Conservation (phyloP, 129 eudicot genomes). For the Chrysanthemum seticuspe region DNA sequence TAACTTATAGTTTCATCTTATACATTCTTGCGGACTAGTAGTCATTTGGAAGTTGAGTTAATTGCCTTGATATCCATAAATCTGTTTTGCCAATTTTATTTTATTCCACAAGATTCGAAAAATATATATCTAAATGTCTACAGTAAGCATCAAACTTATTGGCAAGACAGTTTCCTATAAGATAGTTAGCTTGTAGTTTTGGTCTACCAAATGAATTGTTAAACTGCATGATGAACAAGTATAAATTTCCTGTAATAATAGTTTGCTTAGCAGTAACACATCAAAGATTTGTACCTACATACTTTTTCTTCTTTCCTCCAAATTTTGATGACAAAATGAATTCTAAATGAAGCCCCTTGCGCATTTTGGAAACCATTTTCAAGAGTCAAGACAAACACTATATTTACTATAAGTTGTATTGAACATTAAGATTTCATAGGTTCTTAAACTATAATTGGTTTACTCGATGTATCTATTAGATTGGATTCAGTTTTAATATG, state of each 20-base stretch:
- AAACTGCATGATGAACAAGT: background rate
- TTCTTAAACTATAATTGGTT: background rate
- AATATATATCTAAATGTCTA: background rate
- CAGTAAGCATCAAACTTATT: background rate
- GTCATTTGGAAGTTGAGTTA: background rate
- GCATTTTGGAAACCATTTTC: conserved; percentile 2
- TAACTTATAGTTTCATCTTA: background rate
- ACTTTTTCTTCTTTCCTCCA: background rate
- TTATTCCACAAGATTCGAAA: background rate
- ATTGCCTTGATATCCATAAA: background rate
- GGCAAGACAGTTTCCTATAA: background rate
- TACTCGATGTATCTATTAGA: background rate
- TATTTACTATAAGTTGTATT: background rate
- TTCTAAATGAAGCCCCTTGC: background rate
- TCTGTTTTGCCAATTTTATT: background rate
- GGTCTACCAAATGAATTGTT: background rate
- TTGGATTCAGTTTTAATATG: background rate
- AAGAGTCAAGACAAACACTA: background rate
- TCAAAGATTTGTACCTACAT: background rate
- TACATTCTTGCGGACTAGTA: background rate
- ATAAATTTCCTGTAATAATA: background rate
- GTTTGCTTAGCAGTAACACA: background rate
- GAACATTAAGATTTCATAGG: background rate
- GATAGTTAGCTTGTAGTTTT: background rate
- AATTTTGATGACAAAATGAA: background rate